A percentile compares a stretch with the other conserved stretches of the same genome.
Evolutionary conservation across 2,329 filamentous ascomycete species (phyloP).

Genomic region (Dothideomycetes sp.): DNA sequence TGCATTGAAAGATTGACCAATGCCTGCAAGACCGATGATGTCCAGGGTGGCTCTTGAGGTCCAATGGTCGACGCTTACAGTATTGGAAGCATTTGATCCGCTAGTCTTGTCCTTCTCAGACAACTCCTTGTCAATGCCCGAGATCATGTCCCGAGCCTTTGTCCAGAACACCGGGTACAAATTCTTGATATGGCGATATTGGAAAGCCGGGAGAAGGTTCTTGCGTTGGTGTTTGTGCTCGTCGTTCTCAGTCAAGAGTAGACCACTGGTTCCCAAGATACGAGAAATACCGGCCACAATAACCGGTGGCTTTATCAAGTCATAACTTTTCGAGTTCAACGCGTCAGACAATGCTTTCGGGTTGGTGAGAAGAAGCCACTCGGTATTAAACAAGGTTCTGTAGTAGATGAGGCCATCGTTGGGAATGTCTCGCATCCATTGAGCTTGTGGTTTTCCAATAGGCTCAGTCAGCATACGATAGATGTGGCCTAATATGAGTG

Average conservation of each 20-base stretch:
- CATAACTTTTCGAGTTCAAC: conserved; percentile 44
- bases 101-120: conserved; percentile 20
- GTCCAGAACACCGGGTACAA: conserved; percentile 77
- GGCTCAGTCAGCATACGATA: conserved; percentile 27
- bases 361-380: conserved; percentile 30
- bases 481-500: conserved; percentile 30
- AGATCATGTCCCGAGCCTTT: conserved; percentile 48
- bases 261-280: conserved; percentile 43
- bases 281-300: conserved; percentile 37
- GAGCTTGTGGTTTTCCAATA: conserved; percentile 18
- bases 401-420: conserved; percentile 30
- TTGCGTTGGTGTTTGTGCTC: conserved; percentile 52
- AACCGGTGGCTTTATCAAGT: conserved; percentile 42
- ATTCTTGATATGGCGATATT: conserved; percentile 77
- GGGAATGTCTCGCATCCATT: conserved; percentile 9
- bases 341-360: conserved; percentile 41
- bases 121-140: conserved; percentile 17
- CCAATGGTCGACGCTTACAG: conserved; percentile 38
- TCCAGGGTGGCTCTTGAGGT: conserved; percentile 46
- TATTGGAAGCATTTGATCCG: conserved; percentile 24
- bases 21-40: conserved; percentile 49
- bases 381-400: conserved; percentile 30
- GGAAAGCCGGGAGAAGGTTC: conserved; percentile 71
- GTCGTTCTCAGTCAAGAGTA: conserved; percentile 43
- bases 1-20: conserved; percentile 48